Conservation (phyloP, 257 asterid species). For the Solanum sparsipilum region DNA sequence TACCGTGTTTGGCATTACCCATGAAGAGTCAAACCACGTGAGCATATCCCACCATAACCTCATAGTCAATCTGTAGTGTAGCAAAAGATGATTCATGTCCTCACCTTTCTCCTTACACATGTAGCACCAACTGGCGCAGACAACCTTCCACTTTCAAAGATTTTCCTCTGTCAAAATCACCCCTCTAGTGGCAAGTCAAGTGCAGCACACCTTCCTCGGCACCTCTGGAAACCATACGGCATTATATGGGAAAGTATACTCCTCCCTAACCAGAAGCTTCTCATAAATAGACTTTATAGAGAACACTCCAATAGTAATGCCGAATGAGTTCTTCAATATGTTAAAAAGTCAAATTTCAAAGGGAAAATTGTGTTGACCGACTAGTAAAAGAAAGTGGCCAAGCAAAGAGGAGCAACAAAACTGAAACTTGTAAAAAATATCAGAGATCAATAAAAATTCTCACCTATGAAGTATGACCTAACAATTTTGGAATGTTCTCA, state of each 20-base stretch:
- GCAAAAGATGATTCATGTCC: neutral
- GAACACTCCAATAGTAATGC: neutral
- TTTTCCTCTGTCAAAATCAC: neutral
- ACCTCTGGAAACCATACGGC: neutral
- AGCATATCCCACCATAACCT: neutral
- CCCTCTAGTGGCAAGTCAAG: neutral
- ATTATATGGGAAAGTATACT: neutral
- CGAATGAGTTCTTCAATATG: neutral
- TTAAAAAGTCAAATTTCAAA: too few relatives aligned
- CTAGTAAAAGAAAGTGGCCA: neutral
- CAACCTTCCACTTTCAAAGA: neutral
- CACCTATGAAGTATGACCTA: neutral
- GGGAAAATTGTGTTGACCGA: neutral
- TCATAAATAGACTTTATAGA: neutral
- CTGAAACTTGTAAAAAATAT: neutral
- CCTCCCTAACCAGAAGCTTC: neutral
- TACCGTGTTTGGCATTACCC: neutral
- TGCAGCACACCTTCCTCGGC: neutral
- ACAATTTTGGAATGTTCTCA: neutral
- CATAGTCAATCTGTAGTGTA: neutral
- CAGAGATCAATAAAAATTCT: neutral
- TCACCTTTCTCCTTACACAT: neutral
- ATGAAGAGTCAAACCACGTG: neutral
- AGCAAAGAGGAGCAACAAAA: neutral
- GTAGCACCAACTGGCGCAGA: neutral